Evolutionary conservation across 148 eudicot species (phyloP), one percentile per base, ranked within the genome.

Genomic region (Rhododendron simsii): DNA sequence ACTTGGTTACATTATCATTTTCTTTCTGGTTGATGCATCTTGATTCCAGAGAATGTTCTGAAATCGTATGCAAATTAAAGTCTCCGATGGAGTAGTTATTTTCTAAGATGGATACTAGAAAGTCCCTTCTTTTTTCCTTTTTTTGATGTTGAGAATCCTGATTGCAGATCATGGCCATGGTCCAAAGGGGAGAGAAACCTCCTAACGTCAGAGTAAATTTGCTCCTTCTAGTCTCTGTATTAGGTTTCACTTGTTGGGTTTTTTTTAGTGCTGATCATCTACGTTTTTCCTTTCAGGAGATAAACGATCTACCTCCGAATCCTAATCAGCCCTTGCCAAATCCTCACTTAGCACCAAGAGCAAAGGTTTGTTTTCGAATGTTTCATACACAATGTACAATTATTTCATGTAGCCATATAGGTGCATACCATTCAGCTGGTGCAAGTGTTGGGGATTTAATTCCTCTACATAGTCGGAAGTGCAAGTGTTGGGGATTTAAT

Each of bases 181-280:
- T 95, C 85, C 95, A 92, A 89, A 91, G 96, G 94, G 99, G 99
- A 81, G 98, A 95, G 89, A 93, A 87, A 84, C 99, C 98, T 78
- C 90, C 98, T 59, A 93, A 95, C 87, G 88, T 97, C 84, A 90
- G 96, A 87, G 99, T 97, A 92, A 88, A 90, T 87, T 55, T 83
- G n/a, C 79, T 63, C 9, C 50, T 55, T 41, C 65, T 85, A 21
- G n/a, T 48, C 16, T 59, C n/a, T 21, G n/a, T 59, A n/a, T 59
- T 55, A 33, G 71, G 84, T 55, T 12, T 82, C 0, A 2, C 85
- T 30, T 65, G 6, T 63, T 65, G 69, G 7, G 20, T 39, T 83
- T 80, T 71, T 79, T 14, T 79, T 81, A 57, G 48, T 63, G 61
- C 41, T 87, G 48, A 84, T 86, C 61, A 13, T 85, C 45, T 77